These are phyloP conservation scores for Chenopodium quinoa DNA, from an alignment of 148 eudicot genomes.

Conservation along the genomic window DNA sequence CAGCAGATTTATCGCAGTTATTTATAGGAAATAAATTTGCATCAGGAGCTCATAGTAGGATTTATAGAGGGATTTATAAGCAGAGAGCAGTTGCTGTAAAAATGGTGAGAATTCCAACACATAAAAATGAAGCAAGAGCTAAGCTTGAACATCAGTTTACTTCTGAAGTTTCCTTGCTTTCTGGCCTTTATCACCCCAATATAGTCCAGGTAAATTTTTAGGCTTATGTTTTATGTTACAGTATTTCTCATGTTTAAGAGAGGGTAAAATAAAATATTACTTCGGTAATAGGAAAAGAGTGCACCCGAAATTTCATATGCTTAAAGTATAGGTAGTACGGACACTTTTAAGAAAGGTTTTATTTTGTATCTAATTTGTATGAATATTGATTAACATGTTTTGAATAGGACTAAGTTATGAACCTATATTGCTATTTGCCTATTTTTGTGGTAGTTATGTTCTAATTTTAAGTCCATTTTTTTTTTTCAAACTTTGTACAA, in stretches of 20 bases:
- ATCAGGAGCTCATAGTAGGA: slow-evolving; percentile 94
- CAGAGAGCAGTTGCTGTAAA: slow-evolving; percentile 96
- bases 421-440: no score
- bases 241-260: not conserved
- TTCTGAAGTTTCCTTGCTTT: slow-evolving; percentile 87
- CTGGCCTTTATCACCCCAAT: slow-evolving; percentile 82
- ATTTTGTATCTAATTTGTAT: not conserved
- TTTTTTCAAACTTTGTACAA: not conserved
- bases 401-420: no score
- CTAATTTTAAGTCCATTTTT: no score
- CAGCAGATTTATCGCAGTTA: slow-evolving; percentile 94
- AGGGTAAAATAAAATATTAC: not conserved
- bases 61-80: slow-evolving; percentile 93
- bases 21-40: slow-evolving; percentile 97
- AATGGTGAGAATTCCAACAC: slow-evolving; percentile 93
- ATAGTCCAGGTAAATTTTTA: slow-evolving; percentile 68
- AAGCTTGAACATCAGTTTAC: slow-evolving; percentile 81
- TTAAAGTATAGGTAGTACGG: not conserved
- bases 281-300: not conserved
- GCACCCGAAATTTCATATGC: not conserved
- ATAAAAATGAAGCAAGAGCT: slow-evolving; percentile 74
- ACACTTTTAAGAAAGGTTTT: not conserved
- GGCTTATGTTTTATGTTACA: no score
- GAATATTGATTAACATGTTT: no score
- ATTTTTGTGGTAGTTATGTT: no score